Base-by-base conservation (phyloP, 2,329 filamentous ascomycete genomes). In the Ilyonectria sp. region DNA sequence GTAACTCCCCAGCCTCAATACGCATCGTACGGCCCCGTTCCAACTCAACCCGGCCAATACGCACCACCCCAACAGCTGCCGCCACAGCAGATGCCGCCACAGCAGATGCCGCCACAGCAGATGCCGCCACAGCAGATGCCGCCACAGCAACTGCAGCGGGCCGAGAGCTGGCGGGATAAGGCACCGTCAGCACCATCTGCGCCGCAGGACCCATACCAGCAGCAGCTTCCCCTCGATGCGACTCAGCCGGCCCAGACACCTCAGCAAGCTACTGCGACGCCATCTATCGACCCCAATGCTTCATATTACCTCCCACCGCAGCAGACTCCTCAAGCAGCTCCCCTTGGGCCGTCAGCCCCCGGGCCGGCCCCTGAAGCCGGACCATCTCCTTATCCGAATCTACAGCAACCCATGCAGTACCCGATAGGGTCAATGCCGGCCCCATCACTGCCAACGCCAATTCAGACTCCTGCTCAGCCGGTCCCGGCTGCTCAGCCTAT, bases 231-330 rank as follows among this genome's bases (percentile, higher is more conserved):
- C 3, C 69, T 72, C 23, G 79, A 80, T 44, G 63, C 71, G 13
- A 63, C 69, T 11, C 77, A 77, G 54, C 71, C 71, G 29, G 68
- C 77, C 53, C 78, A 77, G 63, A 76, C 73, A 15, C 74, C 77
- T 6, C 80, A 79, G 46, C 78, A 77, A 63, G 47, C 75, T 13
- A 64, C 70, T 7, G 73, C 69, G 8, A 74, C 77, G 29, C 77
- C 77, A 11, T 70, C 79, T 40, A 69, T 83, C 17, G 89, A 92
- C 65, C 83, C 87, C 1, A 87, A 84, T 65, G 83, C 86, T 11
- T 84, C 85, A 10, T 91, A 88, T 73, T 92, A 92, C 77, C 89
- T 88, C 73, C 85, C 81, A 70, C 78, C 80, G 64, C 79, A 82
- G 56, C 78, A 82, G 26, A 71, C 76, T 1, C 70, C 69, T 13